Conservation (phyloP, 441 rosid genomes). For the Populus trichocarpa region DNA sequence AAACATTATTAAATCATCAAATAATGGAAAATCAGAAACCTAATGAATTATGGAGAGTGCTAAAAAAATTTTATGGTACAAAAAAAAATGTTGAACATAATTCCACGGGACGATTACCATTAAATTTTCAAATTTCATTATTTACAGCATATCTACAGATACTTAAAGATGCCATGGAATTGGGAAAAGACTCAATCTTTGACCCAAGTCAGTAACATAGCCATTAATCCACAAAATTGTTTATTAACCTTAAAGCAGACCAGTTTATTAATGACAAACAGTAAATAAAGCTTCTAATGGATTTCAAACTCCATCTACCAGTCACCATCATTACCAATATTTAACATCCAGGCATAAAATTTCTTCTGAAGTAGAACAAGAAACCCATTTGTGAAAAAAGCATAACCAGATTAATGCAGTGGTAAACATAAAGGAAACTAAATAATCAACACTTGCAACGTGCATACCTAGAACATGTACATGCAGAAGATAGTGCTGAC, state of each 20-base stretch:
- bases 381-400: not conserved
- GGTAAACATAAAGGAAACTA: not conserved
- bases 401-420: not conserved
- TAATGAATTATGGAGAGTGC: not conserved
- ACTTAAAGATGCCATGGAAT: not conserved
- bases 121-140: not conserved
- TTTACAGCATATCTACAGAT: not conserved
- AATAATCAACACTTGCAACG: not conserved
- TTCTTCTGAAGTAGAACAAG: not conserved
- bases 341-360: not conserved
- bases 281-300: not conserved
- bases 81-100: not conserved
- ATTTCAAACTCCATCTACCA: not conserved
- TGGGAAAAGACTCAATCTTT: not conserved
- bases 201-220: not conserved
- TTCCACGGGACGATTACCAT: not conserved
- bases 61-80: not conserved
- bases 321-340: not conserved
- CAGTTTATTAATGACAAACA: not conserved
- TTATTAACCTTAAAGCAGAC: not conserved
- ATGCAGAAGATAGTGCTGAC: not conserved
- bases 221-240: not conserved
- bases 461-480: not conserved
- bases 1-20: slow-evolving; percentile 24
- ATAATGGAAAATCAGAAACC: slow-evolving; percentile 13